Conservation (phyloP, 352 stramenopile species). For the Pythium phragmitis region DNA sequence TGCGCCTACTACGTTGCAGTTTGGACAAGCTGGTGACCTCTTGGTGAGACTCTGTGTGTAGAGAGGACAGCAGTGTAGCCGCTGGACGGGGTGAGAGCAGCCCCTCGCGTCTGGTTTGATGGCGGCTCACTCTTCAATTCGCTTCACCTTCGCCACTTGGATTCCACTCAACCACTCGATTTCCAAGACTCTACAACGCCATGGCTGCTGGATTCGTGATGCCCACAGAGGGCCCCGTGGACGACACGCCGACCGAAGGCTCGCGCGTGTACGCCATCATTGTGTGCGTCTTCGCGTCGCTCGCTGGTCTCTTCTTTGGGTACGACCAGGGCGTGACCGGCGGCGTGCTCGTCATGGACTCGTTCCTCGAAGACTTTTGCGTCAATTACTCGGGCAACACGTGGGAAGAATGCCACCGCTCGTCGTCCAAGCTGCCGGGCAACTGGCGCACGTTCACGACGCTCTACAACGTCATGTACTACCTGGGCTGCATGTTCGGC, state of each 20-base stretch:
- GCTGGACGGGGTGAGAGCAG: no score
- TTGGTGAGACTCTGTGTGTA: no score
- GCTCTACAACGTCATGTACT: conserved; percentile 27
- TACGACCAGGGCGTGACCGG: conserved; percentile 29
- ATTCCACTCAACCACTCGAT: neutral
- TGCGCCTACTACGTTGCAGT: conserved; percentile 14
- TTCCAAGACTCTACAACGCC: neutral
- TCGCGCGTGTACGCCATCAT: conserved; percentile 27
- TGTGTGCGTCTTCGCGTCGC: conserved; percentile 27
- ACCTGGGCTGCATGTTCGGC: conserved; percentile 26
- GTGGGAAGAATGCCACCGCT: conserved; percentile 16
- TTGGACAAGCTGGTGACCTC: neutral
- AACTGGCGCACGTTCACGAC: conserved; percentile 30
- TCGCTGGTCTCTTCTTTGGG: conserved; percentile 30
- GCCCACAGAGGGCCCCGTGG: conserved; percentile 4
- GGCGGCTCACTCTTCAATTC: conserved; percentile 9
- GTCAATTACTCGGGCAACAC: conserved; percentile 23
- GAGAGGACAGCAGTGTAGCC: no score
- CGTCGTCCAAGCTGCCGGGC: conserved; percentile 19
- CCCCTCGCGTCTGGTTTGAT: neutral
- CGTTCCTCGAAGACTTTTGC: conserved; percentile 29
- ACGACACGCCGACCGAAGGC: conserved; percentile 25
- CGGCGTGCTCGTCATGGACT: conserved; percentile 29
- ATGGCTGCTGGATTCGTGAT: conserved; percentile 20
- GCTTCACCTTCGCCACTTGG: conserved; percentile 3